A percentile compares a stretch with the other conserved stretches of the same genome.
phyloP scores from a whole-genome alignment of 169 alveolate species.

The Miamiensis avidus region DNA sequence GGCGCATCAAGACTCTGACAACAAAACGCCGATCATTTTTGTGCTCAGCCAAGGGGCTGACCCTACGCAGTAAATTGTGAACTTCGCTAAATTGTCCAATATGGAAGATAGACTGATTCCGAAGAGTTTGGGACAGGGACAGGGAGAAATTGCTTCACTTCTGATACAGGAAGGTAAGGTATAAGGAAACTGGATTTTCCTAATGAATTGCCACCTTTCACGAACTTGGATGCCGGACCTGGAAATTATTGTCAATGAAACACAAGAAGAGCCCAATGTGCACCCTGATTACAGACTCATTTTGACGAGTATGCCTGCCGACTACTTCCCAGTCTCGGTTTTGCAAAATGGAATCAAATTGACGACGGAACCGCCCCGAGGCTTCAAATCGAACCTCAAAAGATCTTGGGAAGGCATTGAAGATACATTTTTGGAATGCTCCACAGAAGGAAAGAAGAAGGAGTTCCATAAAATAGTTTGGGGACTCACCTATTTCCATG shows the following conservation, averaged over 20 bases:
- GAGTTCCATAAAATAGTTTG: conserved; percentile 86
- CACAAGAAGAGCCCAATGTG: conserved; percentile 30
- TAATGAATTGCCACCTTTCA: conserved; percentile 88
- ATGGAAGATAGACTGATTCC: conserved; percentile 59
- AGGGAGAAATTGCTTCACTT: conserved; percentile 83
- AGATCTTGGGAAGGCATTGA: conserved; percentile 77
- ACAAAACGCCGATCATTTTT: conserved; percentile 76
- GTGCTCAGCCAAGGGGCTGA: conserved; percentile 89
- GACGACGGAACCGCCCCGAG: conserved; percentile 89
- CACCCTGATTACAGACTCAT: conserved; percentile 71
- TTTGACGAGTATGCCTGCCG: conserved; percentile 89
- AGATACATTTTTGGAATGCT: conserved; percentile 76
- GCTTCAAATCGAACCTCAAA: conserved; percentile 84
- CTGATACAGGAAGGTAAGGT: conserved; percentile 68
- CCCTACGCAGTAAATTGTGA: conserved; percentile 80
- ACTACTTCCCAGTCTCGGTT: conserved; percentile 87
- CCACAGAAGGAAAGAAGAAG: conserved; percentile 49
- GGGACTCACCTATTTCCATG: conserved; percentile 92
- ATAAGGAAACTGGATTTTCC: conserved; percentile 82
- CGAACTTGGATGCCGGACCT: conserved; percentile 85
- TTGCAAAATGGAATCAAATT: conserved; percentile 85
- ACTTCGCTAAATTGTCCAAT: conserved; percentile 78
- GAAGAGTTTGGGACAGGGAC: conserved; percentile 89
- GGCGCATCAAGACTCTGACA: conserved; percentile 61
- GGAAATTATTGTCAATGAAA: conserved; percentile 77